Base-by-base conservation (phyloP, 257 asterid species). In the Striga asiatica region DNA sequence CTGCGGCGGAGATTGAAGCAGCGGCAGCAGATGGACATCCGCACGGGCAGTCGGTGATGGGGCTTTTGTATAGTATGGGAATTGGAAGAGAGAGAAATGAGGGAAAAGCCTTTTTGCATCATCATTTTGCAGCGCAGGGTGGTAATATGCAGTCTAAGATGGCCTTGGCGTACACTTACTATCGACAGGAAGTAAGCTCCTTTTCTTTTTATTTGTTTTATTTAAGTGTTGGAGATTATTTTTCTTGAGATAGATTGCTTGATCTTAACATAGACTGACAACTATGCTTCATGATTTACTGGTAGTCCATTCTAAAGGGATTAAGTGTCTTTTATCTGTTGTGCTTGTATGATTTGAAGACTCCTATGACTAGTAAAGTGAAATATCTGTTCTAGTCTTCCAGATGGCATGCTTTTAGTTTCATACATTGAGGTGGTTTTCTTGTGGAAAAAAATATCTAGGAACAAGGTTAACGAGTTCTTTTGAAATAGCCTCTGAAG, bases 61-160 rank as follows among this genome's bases (percentile, higher is more conserved):
- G 95, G 60, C 83, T 92, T 68, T 32, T 88, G 65, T 77, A 69
- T 48, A 72, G 81, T 23, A 77, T 82, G 92, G 99, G 99, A 62
- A 85, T 92, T 57, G 79, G 80, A 66, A 84, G 81, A 71, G 97
- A 92, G 64, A 81, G 67, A 78, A 81, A 62, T 61, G 79, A 84
- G 24, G 78, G 80, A 2, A 88, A 82, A 77, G 79, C 91, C 7
- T 82, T 91, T 66, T 45, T 92, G 81, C 73, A 82, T 34, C 89
- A 79, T 48, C 50, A 70, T 65, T 92, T 92, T 64, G 97, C 97
- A 12, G 89, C 97, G 3, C 69, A 74, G 53, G 88, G 84, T 4
- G 99, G 99, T 35, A 84, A 88, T 84, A 70, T 76, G 93, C 97
- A 92, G 80, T 82, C 97, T 24, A 92, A 92, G 67, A 78, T 92